Evolutionary conservation across 2,329 filamentous ascomycete genomes (phyloP).

Genomic region (Cladosporium sp.): DNA sequence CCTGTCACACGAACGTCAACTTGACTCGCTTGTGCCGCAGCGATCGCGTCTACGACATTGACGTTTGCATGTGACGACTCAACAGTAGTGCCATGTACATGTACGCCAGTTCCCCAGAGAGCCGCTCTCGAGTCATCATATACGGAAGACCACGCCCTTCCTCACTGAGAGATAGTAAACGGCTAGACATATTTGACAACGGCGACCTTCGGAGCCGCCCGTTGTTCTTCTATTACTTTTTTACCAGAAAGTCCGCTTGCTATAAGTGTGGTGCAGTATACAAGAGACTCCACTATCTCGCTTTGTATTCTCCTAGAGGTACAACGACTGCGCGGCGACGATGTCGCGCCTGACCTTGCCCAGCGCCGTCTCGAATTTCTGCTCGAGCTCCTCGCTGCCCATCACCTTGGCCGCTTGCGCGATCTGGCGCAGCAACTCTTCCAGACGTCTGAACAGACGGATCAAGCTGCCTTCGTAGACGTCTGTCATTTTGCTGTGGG

Average conservation of each 20-base stretch:
- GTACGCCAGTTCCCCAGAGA: not conserved
- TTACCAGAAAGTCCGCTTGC: not conserved
- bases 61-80: not conserved
- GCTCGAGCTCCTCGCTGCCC: slow-evolving; percentile 90
- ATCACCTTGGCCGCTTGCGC: slow-evolving; percentile 95
- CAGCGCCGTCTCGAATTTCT: slow-evolving; percentile 86
- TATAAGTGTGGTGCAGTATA: not conserved
- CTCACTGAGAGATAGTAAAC: not conserved
- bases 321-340: slow-evolving; percentile 90
- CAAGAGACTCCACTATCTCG: not conserved
- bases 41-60: not conserved
- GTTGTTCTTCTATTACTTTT: not conserved
- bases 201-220: not conserved
- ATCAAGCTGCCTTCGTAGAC: slow-evolving; percentile 97
- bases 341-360: slow-evolving; percentile 88
- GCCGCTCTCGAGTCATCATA: not conserved
- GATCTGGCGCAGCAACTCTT: slow-evolving; percentile 93
- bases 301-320: slow-evolving; percentile 59
- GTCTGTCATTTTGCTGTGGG: slow-evolving; percentile 90
- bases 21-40: no score
- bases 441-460: slow-evolving; percentile 89
- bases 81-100: not conserved
- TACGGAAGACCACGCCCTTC: not conserved
- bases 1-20: not conserved
- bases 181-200: not conserved